These are phyloP conservation scores for Verticillium dahliae DNA, from an alignment of 2,329 filamentous ascomycete genomes.

Conservation along the genomic window DNA sequence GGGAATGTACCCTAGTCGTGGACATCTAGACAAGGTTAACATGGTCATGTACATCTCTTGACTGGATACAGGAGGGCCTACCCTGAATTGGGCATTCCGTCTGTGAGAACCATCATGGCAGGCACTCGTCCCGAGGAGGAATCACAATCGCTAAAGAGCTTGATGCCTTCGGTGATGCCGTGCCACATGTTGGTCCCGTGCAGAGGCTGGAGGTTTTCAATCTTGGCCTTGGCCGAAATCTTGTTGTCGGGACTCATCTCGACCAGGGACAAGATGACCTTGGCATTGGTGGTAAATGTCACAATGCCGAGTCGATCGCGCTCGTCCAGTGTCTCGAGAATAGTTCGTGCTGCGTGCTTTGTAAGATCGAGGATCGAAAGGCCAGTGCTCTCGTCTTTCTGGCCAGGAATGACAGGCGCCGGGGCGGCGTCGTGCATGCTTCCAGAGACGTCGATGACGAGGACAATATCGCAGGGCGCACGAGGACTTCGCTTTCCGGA, in stretches of 20 bases:
- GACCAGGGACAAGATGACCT: slow-evolving; percentile 36
- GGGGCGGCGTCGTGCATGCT: slow-evolving; percentile 47
- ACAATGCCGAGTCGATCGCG: slow-evolving; percentile 52
- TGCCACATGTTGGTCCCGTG: slow-evolving; percentile 51
- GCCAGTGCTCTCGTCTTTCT: slow-evolving; percentile 37
- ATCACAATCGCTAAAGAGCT: slow-evolving; percentile 31
- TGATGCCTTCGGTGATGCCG: slow-evolving; percentile 44
- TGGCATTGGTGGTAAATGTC: slow-evolving; percentile 38
- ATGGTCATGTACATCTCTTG: too few species aligned
- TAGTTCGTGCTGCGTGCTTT: slow-evolving; percentile 53
- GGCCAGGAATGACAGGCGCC: slow-evolving; percentile 28
- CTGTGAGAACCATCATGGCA: slow-evolving; percentile 47
- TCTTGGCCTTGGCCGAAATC: slow-evolving; percentile 26
- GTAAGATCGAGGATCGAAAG: slow-evolving; percentile 51
- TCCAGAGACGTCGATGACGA: slow-evolving; percentile 54
- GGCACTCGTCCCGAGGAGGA: slow-evolving; percentile 30
- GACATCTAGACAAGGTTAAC: slow-evolving; percentile 25
- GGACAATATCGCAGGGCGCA: slow-evolving; percentile 52
- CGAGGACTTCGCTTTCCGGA: slow-evolving; percentile 18
- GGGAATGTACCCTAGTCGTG: slow-evolving; percentile 44
- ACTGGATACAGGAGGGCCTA: background rate
- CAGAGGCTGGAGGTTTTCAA: slow-evolving; percentile 31
- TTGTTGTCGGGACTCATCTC: slow-evolving; percentile 43
- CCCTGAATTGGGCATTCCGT: slow-evolving; percentile 45
- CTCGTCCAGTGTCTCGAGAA: slow-evolving; percentile 49